Percentiles rank a stretch among this genome's conserved stretches.
Conservation (phyloP, 2,329 filamentous ascomycete species). For the Ramularia collo-cygni region DNA sequence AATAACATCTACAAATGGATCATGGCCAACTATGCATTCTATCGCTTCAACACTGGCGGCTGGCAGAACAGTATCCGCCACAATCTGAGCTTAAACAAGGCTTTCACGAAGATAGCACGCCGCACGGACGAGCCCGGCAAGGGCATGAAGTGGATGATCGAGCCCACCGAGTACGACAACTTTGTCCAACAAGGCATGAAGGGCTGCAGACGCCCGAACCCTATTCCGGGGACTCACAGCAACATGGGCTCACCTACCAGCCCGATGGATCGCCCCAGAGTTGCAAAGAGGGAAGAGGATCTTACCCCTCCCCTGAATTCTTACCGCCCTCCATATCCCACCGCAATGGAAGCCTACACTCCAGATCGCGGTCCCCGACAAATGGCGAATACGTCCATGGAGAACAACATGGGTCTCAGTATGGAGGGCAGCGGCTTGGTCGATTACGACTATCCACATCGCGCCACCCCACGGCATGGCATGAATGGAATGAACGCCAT, state of each 20-base stretch:
- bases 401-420: constrained; percentile 23
- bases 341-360: constrained; percentile 47
- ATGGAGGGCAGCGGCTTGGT: constrained; percentile 24
- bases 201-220: constrained; percentile 33
- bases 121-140: constrained; percentile 94
- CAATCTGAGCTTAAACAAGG: constrained; percentile 90
- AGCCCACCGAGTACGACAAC: constrained; percentile 74
- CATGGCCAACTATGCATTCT: constrained; percentile 85
- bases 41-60: constrained; percentile 73
- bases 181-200: constrained; percentile 65
- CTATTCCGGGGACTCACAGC: constrained; percentile 31
- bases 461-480: constrained; percentile 28
- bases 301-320: constrained; percentile 39
- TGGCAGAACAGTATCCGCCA: constrained; percentile 99
- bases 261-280: constrained; percentile 48
- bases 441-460: constrained; percentile 25
- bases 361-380: constrained; percentile 47
- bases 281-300: constrained; percentile 33
- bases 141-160: constrained; percentile 98
- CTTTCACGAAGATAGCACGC: constrained; percentile 87
- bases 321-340: constrained; percentile 37
- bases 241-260: constrained; percentile 39
- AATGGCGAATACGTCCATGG: constrained; percentile 18
- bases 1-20: constrained; percentile 94
- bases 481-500: constrained; percentile 25